Base-by-base conservation (phyloP, 768 basidiomycete species). In the Lyophyllum atratum region DNA sequence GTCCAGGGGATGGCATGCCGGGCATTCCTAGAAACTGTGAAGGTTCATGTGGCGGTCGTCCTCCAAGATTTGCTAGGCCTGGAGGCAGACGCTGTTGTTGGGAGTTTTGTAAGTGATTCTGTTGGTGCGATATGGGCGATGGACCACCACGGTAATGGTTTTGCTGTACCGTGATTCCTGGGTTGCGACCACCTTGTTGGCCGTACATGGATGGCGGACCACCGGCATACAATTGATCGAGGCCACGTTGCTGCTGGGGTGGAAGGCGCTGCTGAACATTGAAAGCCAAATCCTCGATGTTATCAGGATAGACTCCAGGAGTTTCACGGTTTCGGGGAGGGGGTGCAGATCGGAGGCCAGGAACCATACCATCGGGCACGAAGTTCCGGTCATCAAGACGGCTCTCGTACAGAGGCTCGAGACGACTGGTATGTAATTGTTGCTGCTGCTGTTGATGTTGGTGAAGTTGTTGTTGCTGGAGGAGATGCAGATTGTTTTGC, bases 311-410 rank as follows among this genome's bases (percentile, higher is more conserved):
- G 54, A 84, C 72, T 3, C 76, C 71, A 31, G 73, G 73, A 58
- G 77, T 76, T 59, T 89, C 85, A 46, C 88, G 79, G 65, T 74
- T 80, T 58, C 89, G 81, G 54, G 85, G 80, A 42, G 85, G 83
- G 46, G 82, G 84, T 37, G 79, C 80, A 28, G 86, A 80, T 37
- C 92, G 86, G 29, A 93, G 79, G 9, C 91, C 92, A 24, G 92
- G 91, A 15, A 93, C 92, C 83, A 93, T 85, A 26, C 89, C 89
- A 71, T 93, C 90, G 10, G 92, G 89, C 24, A 90, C 82, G 62
- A 93, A 93, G 62, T 80, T 84, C 59, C 90, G 80, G 64, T 90
- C 90, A 51, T 93, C 89, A 39, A 85, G 68, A 24, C 85, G 85
- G 63, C 85, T 88, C 52, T 91, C 89, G 65, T 90, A 90, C 29